These are phyloP conservation scores for Diaporthe aspalathi DNA, from an alignment of 2,329 filamentous ascomycete species.

Conservation along the genomic window DNA sequence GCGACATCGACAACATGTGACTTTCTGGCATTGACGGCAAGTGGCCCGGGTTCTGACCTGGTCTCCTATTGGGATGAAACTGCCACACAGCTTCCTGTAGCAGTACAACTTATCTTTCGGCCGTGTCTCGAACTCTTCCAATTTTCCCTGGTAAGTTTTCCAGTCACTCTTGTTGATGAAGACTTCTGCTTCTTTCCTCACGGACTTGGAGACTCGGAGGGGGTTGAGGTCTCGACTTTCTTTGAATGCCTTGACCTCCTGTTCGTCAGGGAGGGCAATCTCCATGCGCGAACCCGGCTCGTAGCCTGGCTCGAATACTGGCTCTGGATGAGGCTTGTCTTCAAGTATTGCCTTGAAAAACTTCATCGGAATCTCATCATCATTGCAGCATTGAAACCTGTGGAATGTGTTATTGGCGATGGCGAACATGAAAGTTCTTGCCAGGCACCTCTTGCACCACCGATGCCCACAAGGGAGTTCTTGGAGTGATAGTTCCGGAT, in stretches of 20 bases:
- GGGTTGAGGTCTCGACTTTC: slow-evolving; percentile 22
- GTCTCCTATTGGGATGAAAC: slow-evolving; percentile 2
- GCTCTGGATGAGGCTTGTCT: slow-evolving; percentile 12
- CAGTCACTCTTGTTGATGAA: slow-evolving; percentile 13
- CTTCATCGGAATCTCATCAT: slow-evolving; percentile 1
- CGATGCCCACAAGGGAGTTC: slow-evolving; percentile 24
- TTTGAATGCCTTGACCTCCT: neutral
- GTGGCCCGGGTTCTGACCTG: neutral
- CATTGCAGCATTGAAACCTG: slow-evolving; percentile 23
- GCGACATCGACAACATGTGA: slow-evolving; percentile 25
- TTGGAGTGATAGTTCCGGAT: neutral
- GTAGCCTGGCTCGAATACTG: slow-evolving; percentile 14
- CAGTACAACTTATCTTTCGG: slow-evolving; percentile 25
- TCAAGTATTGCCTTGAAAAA: neutral
- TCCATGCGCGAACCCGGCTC: slow-evolving; percentile 15
- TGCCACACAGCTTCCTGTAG: slow-evolving; percentile 10
- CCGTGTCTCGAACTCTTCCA: slow-evolving; percentile 19
- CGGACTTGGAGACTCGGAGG: slow-evolving; percentile 13
- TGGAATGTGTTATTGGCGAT: slow-evolving; percentile 17
- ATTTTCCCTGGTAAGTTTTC: neutral
- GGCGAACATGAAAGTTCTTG: slow-evolving; percentile 26
- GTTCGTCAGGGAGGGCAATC: neutral
- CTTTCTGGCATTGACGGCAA: neutral
- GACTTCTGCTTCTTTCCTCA: slow-evolving; percentile 1
- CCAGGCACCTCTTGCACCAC: slow-evolving; percentile 23